Percentiles rank a stretch among this genome's conserved stretches.
phyloP scores from a whole-genome alignment of 768 basidiomycete genomes.

The Mycena pura region DNA sequence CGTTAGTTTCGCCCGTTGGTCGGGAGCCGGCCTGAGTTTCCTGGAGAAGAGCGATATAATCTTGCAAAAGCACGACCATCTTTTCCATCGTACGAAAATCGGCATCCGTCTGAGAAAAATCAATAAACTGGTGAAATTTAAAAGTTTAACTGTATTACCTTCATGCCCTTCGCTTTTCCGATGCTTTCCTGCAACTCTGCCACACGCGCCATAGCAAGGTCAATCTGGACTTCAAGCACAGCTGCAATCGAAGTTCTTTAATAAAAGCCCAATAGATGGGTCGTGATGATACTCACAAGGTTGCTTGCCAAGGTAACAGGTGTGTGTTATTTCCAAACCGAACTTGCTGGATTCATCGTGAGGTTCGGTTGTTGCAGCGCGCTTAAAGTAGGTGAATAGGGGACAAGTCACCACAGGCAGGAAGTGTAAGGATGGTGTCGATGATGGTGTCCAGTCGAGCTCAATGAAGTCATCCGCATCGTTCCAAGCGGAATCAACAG shows the following conservation, averaged over 20 bases:
- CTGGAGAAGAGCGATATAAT: constrained; percentile 64
- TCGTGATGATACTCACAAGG: constrained; percentile 55
- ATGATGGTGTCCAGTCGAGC: constrained; percentile 65
- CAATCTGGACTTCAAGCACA: constrained; percentile 69
- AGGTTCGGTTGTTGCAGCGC: constrained; percentile 47
- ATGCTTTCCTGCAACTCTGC: constrained; percentile 48
- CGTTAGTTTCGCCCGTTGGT: constrained; percentile 37
- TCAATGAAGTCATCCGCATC: constrained; percentile 86
- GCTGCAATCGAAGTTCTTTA: constrained; percentile 45
- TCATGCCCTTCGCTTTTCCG: constrained; percentile 13
- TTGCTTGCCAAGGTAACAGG: constrained; percentile 78
- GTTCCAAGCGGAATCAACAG: constrained; percentile 68
- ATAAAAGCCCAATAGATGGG: background rate
- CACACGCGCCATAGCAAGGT: constrained; percentile 61
- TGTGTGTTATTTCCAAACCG: constrained; percentile 83
- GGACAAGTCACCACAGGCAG: constrained; percentile 81
- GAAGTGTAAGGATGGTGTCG: constrained; percentile 66
- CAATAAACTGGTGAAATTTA: background rate
- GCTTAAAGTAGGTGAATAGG: constrained; percentile 82
- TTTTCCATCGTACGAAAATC: constrained; percentile 37
- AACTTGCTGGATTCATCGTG: constrained; percentile 73
- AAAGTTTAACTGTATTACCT: constrained; percentile 1
- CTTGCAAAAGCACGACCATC: constrained; percentile 66
- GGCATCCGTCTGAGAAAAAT: background rate
- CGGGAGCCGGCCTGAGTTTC: constrained; percentile 48